Base-by-base conservation (phyloP, 163 green algal species). In the Scenedesmus sp. region DNA sequence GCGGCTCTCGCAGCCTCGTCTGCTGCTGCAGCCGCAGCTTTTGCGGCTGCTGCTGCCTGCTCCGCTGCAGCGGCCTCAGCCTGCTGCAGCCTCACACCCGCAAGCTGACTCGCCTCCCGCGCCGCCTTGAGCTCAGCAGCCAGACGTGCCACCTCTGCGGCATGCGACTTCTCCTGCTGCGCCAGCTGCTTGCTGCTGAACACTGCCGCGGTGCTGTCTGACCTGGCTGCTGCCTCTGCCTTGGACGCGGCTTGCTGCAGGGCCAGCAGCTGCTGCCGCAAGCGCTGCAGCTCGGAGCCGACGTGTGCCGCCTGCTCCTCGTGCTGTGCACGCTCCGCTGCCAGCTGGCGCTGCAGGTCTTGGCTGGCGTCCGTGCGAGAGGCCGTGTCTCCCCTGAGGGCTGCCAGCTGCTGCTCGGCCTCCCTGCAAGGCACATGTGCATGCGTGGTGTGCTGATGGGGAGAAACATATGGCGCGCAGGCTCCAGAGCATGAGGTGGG, bases 251-350 rank as follows among this genome's bases (percentile, higher is more conserved):
- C 81, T 22, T 35, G 9, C 81, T 92, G 88, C 42, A 91, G 53
- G 53, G 72, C 26, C 56, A 87, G 78, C 81, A 92, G 37, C 88
- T 92, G 88, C 88, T 92, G 88, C 61, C 82, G 37, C 3, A 85
- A 33, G 18, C 61, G 43, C 24, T 92, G 88, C 16, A 92, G 81
- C 68, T 92, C 88, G 5, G 88, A 88, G 0, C 33, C 24, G 12
- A 89, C 44, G 42, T 88, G 51, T 7, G 44, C 56, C 15, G 53
- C 37, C 42, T 91, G 76, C 42, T 87, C 87, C 33, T 82, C 76
- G 43, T 73, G 53, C 37, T 85, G 49, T 35, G 42, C 56, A 9
- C 51, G 42, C 46, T 87, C 79, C 20, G 56, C 68, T 35, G 81
- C 72, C 46, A 89, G 37, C 65, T 73, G 44, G 9, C 53, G 68